Conservation (phyloP, 495 filamentous ascomycete genomes). For the Trichoderma virens region DNA sequence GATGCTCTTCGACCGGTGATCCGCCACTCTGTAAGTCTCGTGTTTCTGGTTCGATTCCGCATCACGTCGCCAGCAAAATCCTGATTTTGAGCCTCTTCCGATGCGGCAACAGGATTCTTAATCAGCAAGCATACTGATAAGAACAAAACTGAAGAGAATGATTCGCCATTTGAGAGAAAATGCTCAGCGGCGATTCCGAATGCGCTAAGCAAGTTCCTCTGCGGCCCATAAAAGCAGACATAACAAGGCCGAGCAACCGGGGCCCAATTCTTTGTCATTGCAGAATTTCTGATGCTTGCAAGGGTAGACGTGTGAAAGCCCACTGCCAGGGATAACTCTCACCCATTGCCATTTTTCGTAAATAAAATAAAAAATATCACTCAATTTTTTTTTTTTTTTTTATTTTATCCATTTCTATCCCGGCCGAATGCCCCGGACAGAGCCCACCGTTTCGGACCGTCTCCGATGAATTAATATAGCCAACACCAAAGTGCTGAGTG, state of each 20-base stretch:
- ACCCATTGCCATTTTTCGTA: neutral
- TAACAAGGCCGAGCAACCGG: neutral
- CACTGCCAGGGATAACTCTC: neutral
- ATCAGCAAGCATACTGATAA: neutral
- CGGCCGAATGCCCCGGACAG: neutral
- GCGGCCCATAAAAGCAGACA: neutral
- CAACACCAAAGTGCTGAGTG: no score
- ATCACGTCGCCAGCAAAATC: no score
- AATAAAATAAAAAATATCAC: neutral
- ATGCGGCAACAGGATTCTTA: neutral
- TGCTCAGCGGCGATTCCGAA: slow-evolving; percentile 2
- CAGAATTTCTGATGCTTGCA: neutral
- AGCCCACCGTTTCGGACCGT: slow-evolving; percentile 6
- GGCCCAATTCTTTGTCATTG: neutral
- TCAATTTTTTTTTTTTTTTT: neutral
- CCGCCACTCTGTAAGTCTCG: neutral
- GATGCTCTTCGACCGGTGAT: no score
- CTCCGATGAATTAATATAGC: neutral
- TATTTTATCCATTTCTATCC: neutral
- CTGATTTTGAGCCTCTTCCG: neutral
- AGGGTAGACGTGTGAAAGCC: neutral
- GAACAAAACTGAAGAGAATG: neutral
- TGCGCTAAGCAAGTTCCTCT: neutral
- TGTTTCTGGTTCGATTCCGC: slow-evolving; percentile 1
- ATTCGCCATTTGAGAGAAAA: neutral